A percentile compares a stretch with the other conserved stretches of the same genome.
Conservation (phyloP, 805 yeast species). For the Wickerhamomyces sydowiorum region DNA sequence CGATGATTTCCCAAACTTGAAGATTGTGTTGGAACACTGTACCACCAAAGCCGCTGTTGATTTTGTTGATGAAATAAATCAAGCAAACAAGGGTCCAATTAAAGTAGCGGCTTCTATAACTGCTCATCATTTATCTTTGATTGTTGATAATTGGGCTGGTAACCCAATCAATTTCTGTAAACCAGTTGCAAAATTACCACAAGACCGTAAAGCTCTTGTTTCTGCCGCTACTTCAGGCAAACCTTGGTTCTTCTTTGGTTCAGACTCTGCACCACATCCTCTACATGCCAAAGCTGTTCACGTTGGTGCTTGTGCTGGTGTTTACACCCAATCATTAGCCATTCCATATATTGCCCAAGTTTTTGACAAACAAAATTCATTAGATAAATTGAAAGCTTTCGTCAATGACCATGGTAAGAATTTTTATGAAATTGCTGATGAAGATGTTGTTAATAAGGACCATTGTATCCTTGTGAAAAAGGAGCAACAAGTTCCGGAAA, state of each 20-base stretch:
- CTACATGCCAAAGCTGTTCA: conserved; percentile 69
- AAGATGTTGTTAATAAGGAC: conserved; percentile 38
- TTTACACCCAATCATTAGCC: conserved; percentile 82
- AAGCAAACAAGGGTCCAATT: conserved; percentile 32
- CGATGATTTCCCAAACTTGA: conserved; percentile 74
- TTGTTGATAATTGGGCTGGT: conserved; percentile 96
- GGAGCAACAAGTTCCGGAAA: conserved; percentile 52
- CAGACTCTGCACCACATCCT: conserved; percentile 98
- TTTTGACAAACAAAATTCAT: conserved; percentile 59
- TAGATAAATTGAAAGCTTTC: conserved; percentile 66
- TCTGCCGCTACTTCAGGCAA: conserved; percentile 89
- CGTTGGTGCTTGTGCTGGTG: conserved; percentile 95
- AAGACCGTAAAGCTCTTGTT: conserved; percentile 73
- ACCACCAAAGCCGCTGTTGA: conserved; percentile 87
- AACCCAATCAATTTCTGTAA: conserved; percentile 93
- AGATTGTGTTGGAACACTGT: conserved; percentile 90
- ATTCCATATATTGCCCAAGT: conserved; percentile 81
- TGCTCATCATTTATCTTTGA: conserved; percentile 87
- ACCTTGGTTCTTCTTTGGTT: conserved; percentile 92
- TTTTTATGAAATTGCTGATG: conserved; percentile 58
- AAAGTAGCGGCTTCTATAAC: conserved; percentile 90
- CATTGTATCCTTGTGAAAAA: conserved; percentile 52
- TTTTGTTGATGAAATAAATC: conserved; percentile 63
- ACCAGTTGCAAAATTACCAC: conserved; percentile 94
- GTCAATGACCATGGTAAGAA: conserved; percentile 67